Percentiles rank a stretch among this genome's conserved stretches.
These are phyloP conservation scores for Ophiostoma australiae DNA, from an alignment of 2,329 filamentous ascomycete genomes.

Conservation along the genomic window DNA sequence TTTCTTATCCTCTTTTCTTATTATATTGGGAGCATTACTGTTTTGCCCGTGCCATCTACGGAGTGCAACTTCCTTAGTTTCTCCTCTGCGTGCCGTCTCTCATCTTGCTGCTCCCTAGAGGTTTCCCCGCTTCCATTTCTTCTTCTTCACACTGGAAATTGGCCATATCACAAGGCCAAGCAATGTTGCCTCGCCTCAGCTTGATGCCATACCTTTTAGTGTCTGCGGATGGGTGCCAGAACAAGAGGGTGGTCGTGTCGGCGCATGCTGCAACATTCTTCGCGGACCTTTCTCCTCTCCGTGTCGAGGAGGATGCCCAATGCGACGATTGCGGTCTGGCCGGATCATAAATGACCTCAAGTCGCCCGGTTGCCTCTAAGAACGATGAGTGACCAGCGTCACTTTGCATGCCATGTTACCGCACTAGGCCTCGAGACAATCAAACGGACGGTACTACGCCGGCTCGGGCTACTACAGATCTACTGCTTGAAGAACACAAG, in stretches of 20 bases:
- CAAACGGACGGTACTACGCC: not conserved
- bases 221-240: not conserved
- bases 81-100: not conserved
- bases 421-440: not conserved
- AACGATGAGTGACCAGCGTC: not conserved
- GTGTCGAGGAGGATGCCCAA: not conserved
- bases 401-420: not conserved
- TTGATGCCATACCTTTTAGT: not conserved
- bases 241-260: not conserved
- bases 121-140: not conserved
- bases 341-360: not conserved
- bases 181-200: not conserved
- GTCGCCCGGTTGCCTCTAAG: not conserved
- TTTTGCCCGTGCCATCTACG: not conserved
- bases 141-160: not conserved
- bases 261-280: not conserved
- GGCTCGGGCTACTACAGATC: not conserved
- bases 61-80: not conserved
- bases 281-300: not conserved
- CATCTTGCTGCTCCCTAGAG: not conserved
- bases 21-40: too few species aligned
- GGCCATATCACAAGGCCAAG: not conserved
- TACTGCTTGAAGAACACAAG: not conserved
- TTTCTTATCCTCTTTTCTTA: too few species aligned
- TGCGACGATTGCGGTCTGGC: not conserved